These are phyloP conservation scores for Penicillium sp. DNA, from an alignment of 2,329 filamentous ascomycete species.

Conservation along the genomic window DNA sequence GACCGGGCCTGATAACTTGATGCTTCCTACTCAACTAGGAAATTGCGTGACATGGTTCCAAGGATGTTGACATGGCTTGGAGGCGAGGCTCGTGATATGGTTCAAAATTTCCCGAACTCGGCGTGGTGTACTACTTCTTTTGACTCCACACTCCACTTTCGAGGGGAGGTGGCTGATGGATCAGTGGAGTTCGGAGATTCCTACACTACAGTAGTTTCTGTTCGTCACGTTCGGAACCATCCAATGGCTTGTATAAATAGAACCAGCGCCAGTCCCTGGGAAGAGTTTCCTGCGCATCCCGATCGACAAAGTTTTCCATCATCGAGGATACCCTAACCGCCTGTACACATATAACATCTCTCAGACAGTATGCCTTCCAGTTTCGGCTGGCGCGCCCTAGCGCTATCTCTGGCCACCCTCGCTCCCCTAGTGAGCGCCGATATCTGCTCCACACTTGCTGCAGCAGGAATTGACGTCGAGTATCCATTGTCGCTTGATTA, in stretches of 20 bases:
- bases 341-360: background rate
- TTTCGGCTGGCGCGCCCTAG: slow-evolving; percentile 22
- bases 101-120: too few species aligned
- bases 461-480: slow-evolving; percentile 37
- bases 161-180: background rate
- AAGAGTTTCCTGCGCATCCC: too few species aligned
- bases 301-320: background rate
- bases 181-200: background rate
- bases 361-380: slow-evolving; percentile 17
- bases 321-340: background rate
- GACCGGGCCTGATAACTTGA: background rate
- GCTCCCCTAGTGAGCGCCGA: slow-evolving; percentile 29
- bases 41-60: background rate
- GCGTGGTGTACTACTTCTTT: too few species aligned
- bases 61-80: background rate
- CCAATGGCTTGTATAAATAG: slow-evolving; percentile 7
- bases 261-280: background rate
- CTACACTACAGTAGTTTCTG: too few species aligned
- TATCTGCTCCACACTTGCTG: slow-evolving; percentile 44
- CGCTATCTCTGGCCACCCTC: slow-evolving; percentile 21
- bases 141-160: slow-evolving; percentile 2
- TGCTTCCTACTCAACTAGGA: slow-evolving; percentile 3
- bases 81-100: background rate
- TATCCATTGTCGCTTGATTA: slow-evolving; percentile 38
- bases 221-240: background rate